phyloP scores from a whole-genome alignment of 768 basidiomycete species.

The Podaxis sp. region DNA sequence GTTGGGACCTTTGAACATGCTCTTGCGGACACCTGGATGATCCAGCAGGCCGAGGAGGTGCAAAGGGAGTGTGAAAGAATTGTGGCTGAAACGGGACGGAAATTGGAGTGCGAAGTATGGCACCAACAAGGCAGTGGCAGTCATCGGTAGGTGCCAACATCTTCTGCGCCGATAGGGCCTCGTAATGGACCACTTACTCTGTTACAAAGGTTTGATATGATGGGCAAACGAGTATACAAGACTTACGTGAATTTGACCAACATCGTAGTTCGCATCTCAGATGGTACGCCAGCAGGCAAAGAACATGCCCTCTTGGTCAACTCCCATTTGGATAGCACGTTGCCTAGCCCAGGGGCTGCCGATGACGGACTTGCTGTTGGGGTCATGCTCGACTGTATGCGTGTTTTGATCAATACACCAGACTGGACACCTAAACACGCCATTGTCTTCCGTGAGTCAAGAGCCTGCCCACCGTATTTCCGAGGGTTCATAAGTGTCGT shows the following conservation, averaged over 20 bases:
- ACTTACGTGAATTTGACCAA: constrained; percentile 87
- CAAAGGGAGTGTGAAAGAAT: constrained; percentile 61
- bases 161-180: not conserved
- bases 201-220: constrained; percentile 81
- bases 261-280: constrained; percentile 83
- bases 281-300: constrained; percentile 70
- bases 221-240: constrained; percentile 81
- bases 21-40: constrained; percentile 80
- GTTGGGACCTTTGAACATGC: constrained; percentile 91
- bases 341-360: constrained; percentile 86
- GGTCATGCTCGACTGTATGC: constrained; percentile 86
- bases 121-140: constrained; percentile 85
- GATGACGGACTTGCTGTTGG: constrained; percentile 90
- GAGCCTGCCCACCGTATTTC: not conserved
- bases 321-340: constrained; percentile 84
- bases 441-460: constrained; percentile 74
- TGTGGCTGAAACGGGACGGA: constrained; percentile 43
- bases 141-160: constrained; percentile 62
- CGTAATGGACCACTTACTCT: not conserved
- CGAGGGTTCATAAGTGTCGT: not conserved
- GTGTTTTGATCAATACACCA: constrained; percentile 70
- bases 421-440: constrained; percentile 74
- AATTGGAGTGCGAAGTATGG: constrained; percentile 91
- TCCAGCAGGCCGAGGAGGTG: constrained; percentile 61
- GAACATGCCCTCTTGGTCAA: constrained; percentile 86